Base-by-base conservation (phyloP, 2,329 filamentous ascomycete genomes). In the Epichloe baconii region DNA sequence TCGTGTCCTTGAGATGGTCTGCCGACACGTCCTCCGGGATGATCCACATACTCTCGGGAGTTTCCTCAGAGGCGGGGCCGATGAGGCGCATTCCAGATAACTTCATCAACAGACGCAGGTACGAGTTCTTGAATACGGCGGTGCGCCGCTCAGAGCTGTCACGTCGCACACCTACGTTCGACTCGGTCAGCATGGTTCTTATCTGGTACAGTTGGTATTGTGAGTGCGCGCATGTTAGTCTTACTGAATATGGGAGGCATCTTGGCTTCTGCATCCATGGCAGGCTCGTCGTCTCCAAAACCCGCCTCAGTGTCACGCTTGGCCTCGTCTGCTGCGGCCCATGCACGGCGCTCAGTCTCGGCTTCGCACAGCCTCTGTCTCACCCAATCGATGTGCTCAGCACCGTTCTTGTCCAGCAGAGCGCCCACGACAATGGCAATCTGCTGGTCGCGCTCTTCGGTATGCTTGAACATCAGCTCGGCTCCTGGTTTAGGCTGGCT, bases 81-180 rank as follows among this genome's bases (percentile, higher is more conserved):
- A 76, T 66, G 4, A 83, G 76, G 59, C 85, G 75, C 54, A 94
- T 79, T 0, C 86, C 86, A 17, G 85, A 74, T 0, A 93, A 74
- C 1, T 75, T 83, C 78, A 97, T 85, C 3, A 98, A 77, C 2
- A 97, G 80, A 36, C 90, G 85, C 2, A 97, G 76, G 60, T 91
- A 84, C 10, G 86, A 83, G 66, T 97, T 94, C 63, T 88, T 94
- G 72, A 94, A 94, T 68, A 95, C 82, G 26, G 88, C 85, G 21
- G 76, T 77, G 48, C 82, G 81, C 41, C 82, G 80, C 47, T 78
- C 74, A 44, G 86, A 79, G 42, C 78, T 80, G 52, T 85, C 80
- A 0, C 85, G 75, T 48, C 75, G 77, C 49, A 89, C 69, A 51
- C 69, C 79, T 14, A 19, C 36, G 35, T 38, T 53, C 71, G 59